phyloP scores from a whole-genome alignment of 352 stramenopile species.

The Saprolegnia parasitica region DNA sequence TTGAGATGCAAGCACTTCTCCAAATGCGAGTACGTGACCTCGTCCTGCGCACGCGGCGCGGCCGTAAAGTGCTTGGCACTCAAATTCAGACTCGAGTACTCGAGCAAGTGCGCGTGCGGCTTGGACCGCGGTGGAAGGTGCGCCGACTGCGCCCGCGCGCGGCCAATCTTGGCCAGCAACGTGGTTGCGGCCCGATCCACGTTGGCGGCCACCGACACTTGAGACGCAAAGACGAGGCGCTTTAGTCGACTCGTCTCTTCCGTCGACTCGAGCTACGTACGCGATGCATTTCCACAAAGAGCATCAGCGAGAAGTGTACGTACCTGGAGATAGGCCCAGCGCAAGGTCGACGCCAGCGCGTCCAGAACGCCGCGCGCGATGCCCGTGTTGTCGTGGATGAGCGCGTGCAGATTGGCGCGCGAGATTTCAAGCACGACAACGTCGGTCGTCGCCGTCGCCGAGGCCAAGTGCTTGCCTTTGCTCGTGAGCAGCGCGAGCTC shows the following conservation, averaged over 20 bases:
- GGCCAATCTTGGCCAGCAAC: constrained; percentile 22
- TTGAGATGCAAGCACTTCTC: constrained; percentile 85
- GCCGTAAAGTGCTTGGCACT: neutral
- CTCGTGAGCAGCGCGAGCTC: constrained; percentile 67
- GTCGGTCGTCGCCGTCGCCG: constrained; percentile 58
- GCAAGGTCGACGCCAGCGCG: constrained; percentile 64
- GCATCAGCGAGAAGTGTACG: no score
- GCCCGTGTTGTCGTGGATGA: constrained; percentile 67
- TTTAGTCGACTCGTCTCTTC: constrained; percentile 33
- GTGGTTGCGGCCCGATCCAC: constrained; percentile 10
- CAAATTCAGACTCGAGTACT: constrained; percentile 38
- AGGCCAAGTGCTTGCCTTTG: constrained; percentile 64
- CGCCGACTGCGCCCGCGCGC: constrained; percentile 19
- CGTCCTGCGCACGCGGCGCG: constrained; percentile 3
- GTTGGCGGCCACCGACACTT: constrained; percentile 29
- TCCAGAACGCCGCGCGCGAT: constrained; percentile 76
- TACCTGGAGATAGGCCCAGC: constrained; percentile 57
- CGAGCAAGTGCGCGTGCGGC: constrained; percentile 32
- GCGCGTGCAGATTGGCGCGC: constrained; percentile 52
- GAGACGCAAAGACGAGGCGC: constrained; percentile 49
- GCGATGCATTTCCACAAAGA: no score
- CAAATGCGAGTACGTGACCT: constrained; percentile 65
- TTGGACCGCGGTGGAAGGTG: neutral
- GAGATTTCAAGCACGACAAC: constrained; percentile 73
- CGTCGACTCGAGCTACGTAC: constrained; percentile 2